Conservation (phyloP, 371 early-diverging fungal genomes). For the Mortierella sp. region DNA sequence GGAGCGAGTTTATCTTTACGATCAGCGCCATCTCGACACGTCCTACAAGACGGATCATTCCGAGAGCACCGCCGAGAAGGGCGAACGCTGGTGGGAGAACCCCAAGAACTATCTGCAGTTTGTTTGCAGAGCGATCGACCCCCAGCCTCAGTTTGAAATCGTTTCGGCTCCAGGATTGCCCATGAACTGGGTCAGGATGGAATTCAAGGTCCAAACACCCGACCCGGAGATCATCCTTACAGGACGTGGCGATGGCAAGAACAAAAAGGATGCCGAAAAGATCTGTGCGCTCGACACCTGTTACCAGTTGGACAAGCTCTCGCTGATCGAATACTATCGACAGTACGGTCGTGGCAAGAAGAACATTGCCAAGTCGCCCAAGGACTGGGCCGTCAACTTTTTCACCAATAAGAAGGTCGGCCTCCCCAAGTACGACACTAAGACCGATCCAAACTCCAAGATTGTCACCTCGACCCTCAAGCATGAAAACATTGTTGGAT, state of each 20-base stretch:
- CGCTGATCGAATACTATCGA: constrained; percentile 55
- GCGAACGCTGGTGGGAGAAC: constrained; percentile 59
- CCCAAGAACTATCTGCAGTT: constrained; percentile 57
- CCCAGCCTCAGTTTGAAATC: constrained; percentile 50
- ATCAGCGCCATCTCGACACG: constrained; percentile 48
- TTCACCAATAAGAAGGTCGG: constrained; percentile 53
- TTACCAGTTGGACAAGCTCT: constrained; percentile 52
- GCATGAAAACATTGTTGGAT: constrained; percentile 49
- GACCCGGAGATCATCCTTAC: constrained; percentile 41
- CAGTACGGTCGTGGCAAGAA: constrained; percentile 53
- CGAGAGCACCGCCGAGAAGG: constrained; percentile 48
- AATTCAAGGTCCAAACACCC: constrained; percentile 53
- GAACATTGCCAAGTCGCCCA: constrained; percentile 40
- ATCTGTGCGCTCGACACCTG: constrained; percentile 55
- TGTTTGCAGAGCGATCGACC: constrained; percentile 50
- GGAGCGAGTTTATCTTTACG: constrained; percentile 52
- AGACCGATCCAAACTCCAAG: constrained; percentile 30
- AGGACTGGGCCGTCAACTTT: constrained; percentile 56
- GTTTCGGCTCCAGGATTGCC: constrained; percentile 38
- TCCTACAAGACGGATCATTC: constrained; percentile 50
- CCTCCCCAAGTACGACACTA: constrained; percentile 47
- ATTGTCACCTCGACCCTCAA: constrained; percentile 42
- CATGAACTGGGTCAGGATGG: constrained; percentile 48
- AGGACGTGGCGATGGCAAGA: constrained; percentile 57
- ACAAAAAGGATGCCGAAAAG: constrained; percentile 61